Percentiles rank a stretch among this genome's conserved stretches.
These are phyloP conservation scores for Lecanicillium sp. DNA, from an alignment of 2,329 filamentous ascomycete genomes.

Conservation along the genomic window DNA sequence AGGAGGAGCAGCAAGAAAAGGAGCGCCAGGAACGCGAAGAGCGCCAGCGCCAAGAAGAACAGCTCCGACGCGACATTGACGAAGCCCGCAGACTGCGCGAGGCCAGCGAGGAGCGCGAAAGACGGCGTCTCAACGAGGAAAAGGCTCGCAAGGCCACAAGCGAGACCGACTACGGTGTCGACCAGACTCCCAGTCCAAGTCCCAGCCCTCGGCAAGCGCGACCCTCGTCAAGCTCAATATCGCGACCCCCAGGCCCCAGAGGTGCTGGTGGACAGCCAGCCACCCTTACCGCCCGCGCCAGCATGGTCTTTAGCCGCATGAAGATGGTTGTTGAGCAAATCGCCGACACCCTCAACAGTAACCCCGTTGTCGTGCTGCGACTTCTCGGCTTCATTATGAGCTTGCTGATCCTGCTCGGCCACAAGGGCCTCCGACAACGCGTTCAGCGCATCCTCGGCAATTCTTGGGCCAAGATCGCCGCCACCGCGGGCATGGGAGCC, in stretches of 20 bases:
- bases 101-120: slow-evolving; percentile 54
- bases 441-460: slow-evolving; percentile 61
- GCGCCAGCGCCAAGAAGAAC: slow-evolving; percentile 49
- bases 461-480: slow-evolving; percentile 74
- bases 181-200: slow-evolving; percentile 39
- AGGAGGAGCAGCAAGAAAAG: slow-evolving; percentile 75
- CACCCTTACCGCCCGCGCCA: slow-evolving; percentile 43
- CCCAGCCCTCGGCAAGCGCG: slow-evolving; percentile 3
- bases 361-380: slow-evolving; percentile 51
- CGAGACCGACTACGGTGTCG: slow-evolving; percentile 65
- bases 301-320: slow-evolving; percentile 47
- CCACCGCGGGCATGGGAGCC: slow-evolving; percentile 90
- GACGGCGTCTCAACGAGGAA: slow-evolving; percentile 49
- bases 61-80: slow-evolving; percentile 50
- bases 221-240: slow-evolving; percentile 11
- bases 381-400: slow-evolving; percentile 75
- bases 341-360: slow-evolving; percentile 45
- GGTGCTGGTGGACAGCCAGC: slow-evolving; percentile 23
- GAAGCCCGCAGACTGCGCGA: slow-evolving; percentile 48
- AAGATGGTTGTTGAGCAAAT: slow-evolving; percentile 46
- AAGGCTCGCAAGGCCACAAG: slow-evolving; percentile 42
- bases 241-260: slow-evolving; percentile 23
- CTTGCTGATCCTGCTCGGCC: slow-evolving; percentile 68
- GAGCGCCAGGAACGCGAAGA: slow-evolving; percentile 59
- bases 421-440: slow-evolving; percentile 68